Evolutionary conservation across 306 rosid species (phyloP).

Genomic region (Inga laurina): DNA sequence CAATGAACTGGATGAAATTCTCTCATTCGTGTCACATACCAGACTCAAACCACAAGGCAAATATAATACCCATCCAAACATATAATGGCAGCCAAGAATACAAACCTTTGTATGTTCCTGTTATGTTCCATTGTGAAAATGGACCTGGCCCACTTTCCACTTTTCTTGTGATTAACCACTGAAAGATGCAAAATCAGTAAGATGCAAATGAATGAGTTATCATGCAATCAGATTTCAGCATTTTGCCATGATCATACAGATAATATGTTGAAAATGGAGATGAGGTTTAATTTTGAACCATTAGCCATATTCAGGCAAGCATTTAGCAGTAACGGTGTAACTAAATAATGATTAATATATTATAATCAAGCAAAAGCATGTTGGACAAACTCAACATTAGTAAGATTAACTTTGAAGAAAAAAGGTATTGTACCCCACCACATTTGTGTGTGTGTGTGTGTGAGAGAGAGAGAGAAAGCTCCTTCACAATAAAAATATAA

Average conservation of each 20-base stretch:
- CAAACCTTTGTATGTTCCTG: conserved; percentile 97
- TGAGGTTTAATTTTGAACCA: not conserved
- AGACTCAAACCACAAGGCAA: conserved; percentile 4
- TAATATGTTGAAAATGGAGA: not conserved
- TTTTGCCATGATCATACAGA: conserved; percentile 23
- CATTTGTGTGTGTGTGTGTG: not conserved
- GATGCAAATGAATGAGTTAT: conserved; percentile 23
- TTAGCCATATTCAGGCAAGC: conserved; percentile 2
- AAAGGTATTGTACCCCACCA: conserved; percentile 11
- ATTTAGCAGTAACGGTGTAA: not conserved
- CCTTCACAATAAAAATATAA: conserved; percentile 11
- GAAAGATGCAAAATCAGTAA: conserved; percentile 52
- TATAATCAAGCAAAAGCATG: conserved; percentile 17
- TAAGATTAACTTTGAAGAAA: not conserved
- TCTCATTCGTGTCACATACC: not conserved
- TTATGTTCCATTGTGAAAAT: conserved; percentile 90
- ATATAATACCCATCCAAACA: not conserved
- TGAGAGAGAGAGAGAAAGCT: not conserved
- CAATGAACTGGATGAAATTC: conserved; percentile 7
- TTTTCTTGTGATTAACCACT: conserved; percentile 87
- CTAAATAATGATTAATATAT: not conserved
- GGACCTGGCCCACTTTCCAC: conserved; percentile 86
- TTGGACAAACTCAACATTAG: not conserved
- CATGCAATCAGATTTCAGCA: conserved; percentile 7
- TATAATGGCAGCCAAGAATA: conserved; percentile 27